Conservation (phyloP, 352 stramenopile genomes). For the Globisporangium nodosum region DNA sequence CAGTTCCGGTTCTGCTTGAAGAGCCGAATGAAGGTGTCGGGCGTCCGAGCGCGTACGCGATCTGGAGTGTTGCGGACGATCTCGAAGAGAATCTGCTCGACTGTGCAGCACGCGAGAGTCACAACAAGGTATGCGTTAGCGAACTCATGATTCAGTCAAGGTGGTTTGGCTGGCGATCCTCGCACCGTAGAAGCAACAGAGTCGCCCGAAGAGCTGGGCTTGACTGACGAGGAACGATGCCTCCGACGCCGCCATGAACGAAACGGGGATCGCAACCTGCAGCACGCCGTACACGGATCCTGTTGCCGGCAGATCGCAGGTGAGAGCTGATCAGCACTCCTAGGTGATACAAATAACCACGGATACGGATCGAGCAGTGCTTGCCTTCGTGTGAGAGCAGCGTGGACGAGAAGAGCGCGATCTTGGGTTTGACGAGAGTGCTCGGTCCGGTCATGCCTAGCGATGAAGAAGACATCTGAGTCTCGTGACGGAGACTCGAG, state of each 20-base stretch:
- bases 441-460: background rate
- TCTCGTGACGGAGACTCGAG: conserved; percentile 12
- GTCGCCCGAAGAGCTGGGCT: conserved; percentile 24
- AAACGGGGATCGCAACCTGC: conserved; percentile 36
- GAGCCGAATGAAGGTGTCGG: conserved; percentile 45
- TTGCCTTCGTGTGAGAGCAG: conserved; percentile 39
- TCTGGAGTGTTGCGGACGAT: conserved; percentile 55
- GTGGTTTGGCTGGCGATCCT: background rate
- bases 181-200: conserved; percentile 43
- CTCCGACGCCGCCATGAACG: conserved; percentile 8
- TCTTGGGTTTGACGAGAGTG: conserved; percentile 10
- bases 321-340: background rate
- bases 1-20: conserved; percentile 78
- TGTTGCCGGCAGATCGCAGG: conserved; percentile 1
- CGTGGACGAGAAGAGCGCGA: conserved; percentile 37
- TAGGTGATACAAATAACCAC: background rate
- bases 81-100: conserved; percentile 59
- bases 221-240: conserved; percentile 1
- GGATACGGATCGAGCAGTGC: background rate
- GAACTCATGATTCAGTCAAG: background rate
- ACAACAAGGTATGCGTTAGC: background rate
- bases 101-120: conserved; percentile 15
- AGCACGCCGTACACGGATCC: conserved; percentile 43
- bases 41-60: conserved; percentile 31
- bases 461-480: background rate